Conservation (phyloP, 73 alveolate species). For the Effrenium voratum region DNA sequence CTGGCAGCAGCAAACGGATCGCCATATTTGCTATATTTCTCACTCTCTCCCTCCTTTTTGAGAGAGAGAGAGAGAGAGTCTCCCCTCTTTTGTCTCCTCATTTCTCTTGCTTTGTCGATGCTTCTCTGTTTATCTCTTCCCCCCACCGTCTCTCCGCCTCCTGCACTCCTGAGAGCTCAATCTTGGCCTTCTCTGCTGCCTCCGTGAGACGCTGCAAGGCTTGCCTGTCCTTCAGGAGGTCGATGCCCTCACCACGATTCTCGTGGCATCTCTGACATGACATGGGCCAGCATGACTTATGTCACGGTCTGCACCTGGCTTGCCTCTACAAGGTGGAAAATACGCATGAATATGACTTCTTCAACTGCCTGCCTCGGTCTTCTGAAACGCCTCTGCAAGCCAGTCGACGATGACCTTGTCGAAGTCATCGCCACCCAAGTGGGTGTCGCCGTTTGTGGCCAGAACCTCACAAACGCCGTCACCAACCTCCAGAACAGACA, state of each 20-base stretch:
- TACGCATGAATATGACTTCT: constrained; percentile 62
- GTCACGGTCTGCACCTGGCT: no score
- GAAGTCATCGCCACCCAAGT: constrained; percentile 99
- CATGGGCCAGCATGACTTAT: no score
- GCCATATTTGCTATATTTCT: no score
- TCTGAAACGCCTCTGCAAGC: constrained; percentile 95
- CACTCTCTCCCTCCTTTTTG: no score
- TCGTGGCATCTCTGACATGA: no score
- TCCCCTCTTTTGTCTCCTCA: no score
- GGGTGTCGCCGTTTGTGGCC: constrained; percentile 99
- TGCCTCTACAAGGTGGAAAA: no score
- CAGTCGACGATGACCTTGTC: constrained; percentile 98
- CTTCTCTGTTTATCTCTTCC: no score
- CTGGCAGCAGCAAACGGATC: background rate
- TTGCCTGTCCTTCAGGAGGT: constrained; percentile 96
- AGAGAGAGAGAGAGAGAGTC: no score
- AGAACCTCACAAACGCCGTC: constrained; percentile 98
- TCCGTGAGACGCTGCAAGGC: constrained; percentile 98
- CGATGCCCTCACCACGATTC: constrained; percentile 96
- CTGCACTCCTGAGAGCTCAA: constrained; percentile 98
- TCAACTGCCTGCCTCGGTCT: constrained; percentile 44
- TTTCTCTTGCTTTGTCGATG: no score
- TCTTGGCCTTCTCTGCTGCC: constrained; percentile 99
- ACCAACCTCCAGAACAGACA: constrained; percentile 97
- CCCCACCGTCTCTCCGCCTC: constrained; percentile 95